These are phyloP conservation scores for Leccinum rimulosum DNA, from an alignment of 768 basidiomycete genomes.

Conservation along the genomic window DNA sequence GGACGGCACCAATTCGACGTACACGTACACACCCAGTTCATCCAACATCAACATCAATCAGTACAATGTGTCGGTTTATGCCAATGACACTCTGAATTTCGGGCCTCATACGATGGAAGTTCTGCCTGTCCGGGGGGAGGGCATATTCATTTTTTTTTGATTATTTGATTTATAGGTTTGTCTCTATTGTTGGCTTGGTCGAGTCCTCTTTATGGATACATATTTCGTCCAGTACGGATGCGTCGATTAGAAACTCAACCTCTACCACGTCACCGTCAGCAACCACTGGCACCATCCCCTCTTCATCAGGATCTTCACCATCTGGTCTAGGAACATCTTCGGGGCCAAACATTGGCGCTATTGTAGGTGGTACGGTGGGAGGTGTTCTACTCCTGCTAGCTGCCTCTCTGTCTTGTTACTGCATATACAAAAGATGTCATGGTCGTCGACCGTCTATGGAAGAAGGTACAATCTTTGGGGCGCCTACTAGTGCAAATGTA, in stretches of 20 bases:
- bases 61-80: slow-evolving; percentile 16
- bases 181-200: neutral
- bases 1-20: neutral
- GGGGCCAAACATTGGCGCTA: neutral
- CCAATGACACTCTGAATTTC: slow-evolving; percentile 1
- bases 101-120: slow-evolving; percentile 12
- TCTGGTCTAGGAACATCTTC: neutral
- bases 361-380: slow-evolving; percentile 11
- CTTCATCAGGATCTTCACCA: neutral
- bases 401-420: neutral
- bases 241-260: neutral
- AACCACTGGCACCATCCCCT: neutral
- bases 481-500: neutral
- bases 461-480: neutral
- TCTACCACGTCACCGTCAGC: neutral
- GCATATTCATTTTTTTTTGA: slow-evolving; percentile 16
- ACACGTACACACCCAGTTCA: slow-evolving; percentile 1
- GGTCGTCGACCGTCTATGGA: neutral
- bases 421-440: neutral
- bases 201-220: neutral
- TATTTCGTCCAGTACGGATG: slow-evolving; percentile 1
- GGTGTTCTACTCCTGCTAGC: neutral
- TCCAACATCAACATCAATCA: neutral
- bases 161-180: slow-evolving; percentile 19
- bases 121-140: neutral